A percentile compares a stretch with the other conserved stretches of the same genome.
Evolutionary conservation across 371 early-diverging fungal species (phyloP).

Genomic region (Mortierella sp.): DNA sequence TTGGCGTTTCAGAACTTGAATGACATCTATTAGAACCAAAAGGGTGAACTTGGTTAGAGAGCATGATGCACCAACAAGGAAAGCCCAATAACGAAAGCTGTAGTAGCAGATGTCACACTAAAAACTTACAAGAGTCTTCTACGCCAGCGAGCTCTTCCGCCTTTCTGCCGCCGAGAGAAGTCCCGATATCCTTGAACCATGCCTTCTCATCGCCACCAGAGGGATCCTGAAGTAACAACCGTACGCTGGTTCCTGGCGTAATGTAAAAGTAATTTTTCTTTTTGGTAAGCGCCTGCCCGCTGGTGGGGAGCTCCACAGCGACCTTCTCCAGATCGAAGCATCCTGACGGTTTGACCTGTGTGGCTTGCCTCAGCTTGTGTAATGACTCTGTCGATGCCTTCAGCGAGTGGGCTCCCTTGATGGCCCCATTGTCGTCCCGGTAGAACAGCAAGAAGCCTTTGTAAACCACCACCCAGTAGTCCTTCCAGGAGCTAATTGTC

Average conservation of each 20-base stretch:
- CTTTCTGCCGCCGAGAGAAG: conserved; percentile 36
- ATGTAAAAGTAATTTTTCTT: conserved; percentile 49
- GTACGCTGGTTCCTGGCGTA: conserved; percentile 39
- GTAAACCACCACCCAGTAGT: conserved; percentile 52
- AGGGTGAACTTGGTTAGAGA: neutral
- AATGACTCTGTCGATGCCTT: conserved; percentile 31
- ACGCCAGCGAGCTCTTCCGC: conserved; percentile 34
- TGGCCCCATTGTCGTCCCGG: conserved; percentile 44
- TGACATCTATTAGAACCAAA: conserved; percentile 16
- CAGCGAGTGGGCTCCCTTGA: conserved; percentile 31
- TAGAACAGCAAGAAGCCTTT: conserved; percentile 49
- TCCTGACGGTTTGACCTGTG: conserved; percentile 49
- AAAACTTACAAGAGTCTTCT: conserved; percentile 38
- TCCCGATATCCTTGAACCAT: conserved; percentile 47
- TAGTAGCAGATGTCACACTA: neutral
- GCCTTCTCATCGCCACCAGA: conserved; percentile 41
- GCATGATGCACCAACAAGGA: neutral
- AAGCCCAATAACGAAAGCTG: neutral
- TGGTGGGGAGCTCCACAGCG: conserved; percentile 32
- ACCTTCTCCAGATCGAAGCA: conserved; percentile 48
- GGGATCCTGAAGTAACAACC: conserved; percentile 44
- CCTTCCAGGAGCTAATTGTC: conserved; percentile 56
- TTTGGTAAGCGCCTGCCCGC: conserved; percentile 37
- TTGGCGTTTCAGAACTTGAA: conserved; percentile 43
- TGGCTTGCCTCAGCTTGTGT: conserved; percentile 24